phyloP scores from a whole-genome alignment of 164 flowering plant genomes.

The Piper longum region DNA sequence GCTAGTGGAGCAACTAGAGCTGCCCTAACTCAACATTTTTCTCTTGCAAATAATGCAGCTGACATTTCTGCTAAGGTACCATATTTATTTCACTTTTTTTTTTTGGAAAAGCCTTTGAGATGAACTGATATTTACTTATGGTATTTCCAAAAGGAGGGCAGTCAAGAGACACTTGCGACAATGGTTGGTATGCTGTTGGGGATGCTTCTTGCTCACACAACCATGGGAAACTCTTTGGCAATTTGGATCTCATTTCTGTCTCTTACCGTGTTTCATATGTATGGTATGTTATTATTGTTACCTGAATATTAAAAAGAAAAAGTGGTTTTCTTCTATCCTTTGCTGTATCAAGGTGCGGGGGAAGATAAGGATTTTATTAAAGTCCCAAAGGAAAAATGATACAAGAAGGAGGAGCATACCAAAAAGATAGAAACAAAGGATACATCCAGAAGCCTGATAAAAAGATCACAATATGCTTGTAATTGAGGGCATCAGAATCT shows the following conservation, averaged over 20 bases:
- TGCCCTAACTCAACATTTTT: constrained; percentile 96
- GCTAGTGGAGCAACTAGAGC: constrained; percentile 99
- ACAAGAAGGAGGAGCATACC: too few relatives aligned
- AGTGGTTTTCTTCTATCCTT: too few relatives aligned
- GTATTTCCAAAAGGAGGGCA: constrained; percentile 58
- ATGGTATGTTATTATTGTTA: constrained; percentile 44
- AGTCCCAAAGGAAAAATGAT: too few relatives aligned
- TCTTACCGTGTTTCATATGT: constrained; percentile 88
- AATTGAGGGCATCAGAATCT: too few relatives aligned
- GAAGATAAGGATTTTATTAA: too few relatives aligned
- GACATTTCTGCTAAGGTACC: constrained; percentile 96
- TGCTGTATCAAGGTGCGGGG: too few relatives aligned
- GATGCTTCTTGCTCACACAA: constrained; percentile 81
- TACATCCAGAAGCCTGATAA: too few relatives aligned
- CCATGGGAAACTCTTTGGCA: constrained; percentile 56
- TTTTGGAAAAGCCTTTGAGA: background rate
- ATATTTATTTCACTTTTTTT: background rate
- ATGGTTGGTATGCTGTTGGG: constrained; percentile 96
- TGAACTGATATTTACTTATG: background rate
- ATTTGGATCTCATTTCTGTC: constrained; percentile 85
- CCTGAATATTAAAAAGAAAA: background rate
- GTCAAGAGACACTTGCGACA: constrained; percentile 96
- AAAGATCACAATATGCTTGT: too few relatives aligned
- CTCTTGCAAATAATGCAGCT: constrained; percentile 95
- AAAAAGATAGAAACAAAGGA: too few relatives aligned